A percentile compares a stretch with the other conserved stretches of the same genome.
Evolutionary conservation across 2,329 filamentous ascomycete genomes (phyloP).

Genomic region (Ophiognomonia clavigignenti-juglandacearum): DNA sequence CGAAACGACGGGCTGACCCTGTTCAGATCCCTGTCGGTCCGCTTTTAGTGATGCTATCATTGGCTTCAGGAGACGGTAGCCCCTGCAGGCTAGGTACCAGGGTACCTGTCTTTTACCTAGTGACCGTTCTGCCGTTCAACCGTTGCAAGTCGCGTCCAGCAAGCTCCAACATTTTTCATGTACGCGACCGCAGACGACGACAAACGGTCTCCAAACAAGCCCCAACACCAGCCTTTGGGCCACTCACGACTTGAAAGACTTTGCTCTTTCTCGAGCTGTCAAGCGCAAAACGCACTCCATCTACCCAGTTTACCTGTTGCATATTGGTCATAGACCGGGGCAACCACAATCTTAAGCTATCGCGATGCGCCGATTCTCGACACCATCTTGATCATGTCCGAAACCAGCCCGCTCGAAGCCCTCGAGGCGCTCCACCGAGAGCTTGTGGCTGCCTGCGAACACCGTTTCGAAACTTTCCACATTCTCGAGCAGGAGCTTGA

Average conservation of each 20-base stretch:
- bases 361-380: constrained; percentile 13
- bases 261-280: too few relatives aligned
- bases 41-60: background rate
- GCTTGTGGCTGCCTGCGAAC: constrained; percentile 70
- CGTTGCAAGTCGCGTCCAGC: too few relatives aligned
- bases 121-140: too few relatives aligned
- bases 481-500: constrained; percentile 69
- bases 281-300: too few relatives aligned
- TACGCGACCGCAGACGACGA: too few relatives aligned
- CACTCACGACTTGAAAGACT: too few relatives aligned
- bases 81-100: background rate
- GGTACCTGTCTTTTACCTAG: background rate
- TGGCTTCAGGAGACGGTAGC: background rate
- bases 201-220: too few relatives aligned
- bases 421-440: constrained; percentile 84
- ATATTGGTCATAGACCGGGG: background rate
- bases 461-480: constrained; percentile 54
- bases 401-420: constrained; percentile 66
- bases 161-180: too few relatives aligned
- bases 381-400: constrained; percentile 55
- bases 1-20: too few relatives aligned
- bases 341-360: background rate
- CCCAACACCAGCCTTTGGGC: too few relatives aligned
- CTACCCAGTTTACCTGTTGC: too few relatives aligned
- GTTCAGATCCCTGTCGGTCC: background rate